Conservation (phyloP, 176 grass and related monocot genomes). For the Oryza nivara region DNA sequence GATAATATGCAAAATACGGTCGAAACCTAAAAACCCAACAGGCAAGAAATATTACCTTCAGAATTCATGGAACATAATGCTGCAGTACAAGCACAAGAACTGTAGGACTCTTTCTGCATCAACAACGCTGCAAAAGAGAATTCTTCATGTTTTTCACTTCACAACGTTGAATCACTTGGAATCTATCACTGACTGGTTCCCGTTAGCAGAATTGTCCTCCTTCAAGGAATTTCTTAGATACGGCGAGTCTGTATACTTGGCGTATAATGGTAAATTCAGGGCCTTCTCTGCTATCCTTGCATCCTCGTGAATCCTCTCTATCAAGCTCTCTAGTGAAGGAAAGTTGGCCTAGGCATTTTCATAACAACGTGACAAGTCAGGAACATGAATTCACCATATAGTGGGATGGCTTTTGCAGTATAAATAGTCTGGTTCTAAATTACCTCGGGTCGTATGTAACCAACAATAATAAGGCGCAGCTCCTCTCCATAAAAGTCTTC, state of each 20-base stretch:
- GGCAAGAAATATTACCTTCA: too few species aligned
- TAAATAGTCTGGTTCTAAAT: background rate
- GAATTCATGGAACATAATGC: background rate
- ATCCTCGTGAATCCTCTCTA: too few species aligned
- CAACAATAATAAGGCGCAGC: slow-evolving; percentile 82
- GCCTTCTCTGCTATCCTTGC: slow-evolving; percentile 55
- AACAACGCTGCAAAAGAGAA: background rate
- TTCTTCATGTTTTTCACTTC: slow-evolving; percentile 10
- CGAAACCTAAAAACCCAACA: too few species aligned
- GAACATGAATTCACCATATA: too few species aligned
- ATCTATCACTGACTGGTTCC: slow-evolving; percentile 21
- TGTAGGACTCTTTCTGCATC: slow-evolving; percentile 6
- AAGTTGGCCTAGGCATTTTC: too few species aligned
- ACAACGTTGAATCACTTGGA: slow-evolving; percentile 20
- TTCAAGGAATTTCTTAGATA: slow-evolving; percentile 51
- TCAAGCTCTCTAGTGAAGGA: too few species aligned
- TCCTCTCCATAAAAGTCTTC: slow-evolving; percentile 97
- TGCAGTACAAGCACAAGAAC: background rate
- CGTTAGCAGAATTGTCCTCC: slow-evolving; percentile 31
- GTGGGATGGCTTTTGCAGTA: too few species aligned
- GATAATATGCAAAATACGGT: too few species aligned
- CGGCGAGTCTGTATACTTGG: slow-evolving; percentile 64
- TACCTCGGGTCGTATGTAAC: slow-evolving; percentile 95
- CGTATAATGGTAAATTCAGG: slow-evolving; percentile 71
- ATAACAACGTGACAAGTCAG: too few species aligned